Evolutionary conservation across 2,329 filamentous ascomycete genomes (phyloP).

Genomic region (Escovopsis weberi): DNA sequence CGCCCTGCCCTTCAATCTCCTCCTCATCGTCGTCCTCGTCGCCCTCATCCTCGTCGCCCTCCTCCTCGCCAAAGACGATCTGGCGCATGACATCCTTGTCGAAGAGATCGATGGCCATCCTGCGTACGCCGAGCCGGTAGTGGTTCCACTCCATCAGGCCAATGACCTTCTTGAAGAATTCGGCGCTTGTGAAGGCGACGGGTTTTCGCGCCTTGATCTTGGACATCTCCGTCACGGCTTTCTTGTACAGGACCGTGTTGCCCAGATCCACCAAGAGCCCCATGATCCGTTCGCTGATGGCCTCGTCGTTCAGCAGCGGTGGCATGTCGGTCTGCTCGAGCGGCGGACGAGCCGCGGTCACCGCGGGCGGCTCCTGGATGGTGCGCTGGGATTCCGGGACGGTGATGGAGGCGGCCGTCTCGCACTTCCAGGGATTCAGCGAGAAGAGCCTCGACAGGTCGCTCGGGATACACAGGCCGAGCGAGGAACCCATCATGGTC

Average conservation of each 20-base stretch:
- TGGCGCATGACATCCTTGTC: slow-evolving; percentile 76
- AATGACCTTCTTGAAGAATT: slow-evolving; percentile 75
- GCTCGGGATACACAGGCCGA: slow-evolving; percentile 77
- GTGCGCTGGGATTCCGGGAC: slow-evolving; percentile 40
- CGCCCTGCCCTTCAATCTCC: slow-evolving; percentile 42
- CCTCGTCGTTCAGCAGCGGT: slow-evolving; percentile 40
- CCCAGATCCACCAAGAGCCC: slow-evolving; percentile 77
- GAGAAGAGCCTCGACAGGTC: slow-evolving; percentile 68
- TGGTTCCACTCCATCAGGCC: slow-evolving; percentile 76
- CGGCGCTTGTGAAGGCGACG: slow-evolving; percentile 58
- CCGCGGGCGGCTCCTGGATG: slow-evolving; percentile 28
- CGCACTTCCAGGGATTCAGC: slow-evolving; percentile 44
- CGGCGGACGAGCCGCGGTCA: slow-evolving; percentile 25
- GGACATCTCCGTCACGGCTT: slow-evolving; percentile 66
- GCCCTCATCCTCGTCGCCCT: slow-evolving; percentile 44
- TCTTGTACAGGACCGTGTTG: slow-evolving; percentile 85
- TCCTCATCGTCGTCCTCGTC: slow-evolving; percentile 35
- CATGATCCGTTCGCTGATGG: slow-evolving; percentile 65
- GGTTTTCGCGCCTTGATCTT: slow-evolving; percentile 65
- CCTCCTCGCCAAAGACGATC: slow-evolving; percentile 56
- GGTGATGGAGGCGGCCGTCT: slow-evolving; percentile 30
- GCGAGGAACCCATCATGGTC: slow-evolving; percentile 63
- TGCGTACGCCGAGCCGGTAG: slow-evolving; percentile 72
- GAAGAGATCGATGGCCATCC: slow-evolving; percentile 87
- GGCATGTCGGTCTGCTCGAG: slow-evolving; percentile 27